Evolutionary conservation across 305 asterid species (phyloP).

Genomic region (Rubia balearica): DNA sequence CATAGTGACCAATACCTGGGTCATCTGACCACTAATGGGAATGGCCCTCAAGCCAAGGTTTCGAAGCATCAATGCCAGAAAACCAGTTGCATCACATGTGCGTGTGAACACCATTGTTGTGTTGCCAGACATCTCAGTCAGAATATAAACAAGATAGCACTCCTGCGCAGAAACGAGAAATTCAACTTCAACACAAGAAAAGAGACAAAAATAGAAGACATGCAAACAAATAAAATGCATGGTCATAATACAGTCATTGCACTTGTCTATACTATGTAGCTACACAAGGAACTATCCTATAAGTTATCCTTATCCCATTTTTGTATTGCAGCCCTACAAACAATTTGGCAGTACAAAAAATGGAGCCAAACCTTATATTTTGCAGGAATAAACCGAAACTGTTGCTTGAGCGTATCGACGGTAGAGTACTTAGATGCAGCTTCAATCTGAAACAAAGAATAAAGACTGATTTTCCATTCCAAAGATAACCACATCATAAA

Average conservation of each 20-base stretch:
- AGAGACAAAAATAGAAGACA: background rate
- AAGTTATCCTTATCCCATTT: background rate
- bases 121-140: constrained; percentile 66
- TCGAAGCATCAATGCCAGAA: constrained; percentile 69
- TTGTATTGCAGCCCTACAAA: background rate
- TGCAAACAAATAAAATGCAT: background rate
- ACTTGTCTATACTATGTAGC: background rate
- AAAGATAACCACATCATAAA: background rate
- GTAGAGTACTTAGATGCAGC: constrained; percentile 83
- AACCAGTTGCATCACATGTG: constrained; percentile 75
- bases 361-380: constrained; percentile 54
- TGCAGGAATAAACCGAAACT: constrained; percentile 71
- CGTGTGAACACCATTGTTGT: constrained; percentile 93
- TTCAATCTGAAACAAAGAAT: constrained; percentile 51
- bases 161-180: constrained; percentile 37
- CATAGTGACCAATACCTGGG: constrained; percentile 40
- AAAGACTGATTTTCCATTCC: constrained; percentile 9
- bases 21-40: constrained; percentile 94
- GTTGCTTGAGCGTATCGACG: constrained; percentile 84
- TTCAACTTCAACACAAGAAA: background rate
- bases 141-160: constrained; percentile 80
- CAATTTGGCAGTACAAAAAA: background rate
- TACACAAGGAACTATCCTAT: no score
- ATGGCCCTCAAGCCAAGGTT: constrained; percentile 80
- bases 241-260: background rate